phyloP scores from a whole-genome alignment of 352 stramenopile species.

The Globisporangium takayamanum region DNA sequence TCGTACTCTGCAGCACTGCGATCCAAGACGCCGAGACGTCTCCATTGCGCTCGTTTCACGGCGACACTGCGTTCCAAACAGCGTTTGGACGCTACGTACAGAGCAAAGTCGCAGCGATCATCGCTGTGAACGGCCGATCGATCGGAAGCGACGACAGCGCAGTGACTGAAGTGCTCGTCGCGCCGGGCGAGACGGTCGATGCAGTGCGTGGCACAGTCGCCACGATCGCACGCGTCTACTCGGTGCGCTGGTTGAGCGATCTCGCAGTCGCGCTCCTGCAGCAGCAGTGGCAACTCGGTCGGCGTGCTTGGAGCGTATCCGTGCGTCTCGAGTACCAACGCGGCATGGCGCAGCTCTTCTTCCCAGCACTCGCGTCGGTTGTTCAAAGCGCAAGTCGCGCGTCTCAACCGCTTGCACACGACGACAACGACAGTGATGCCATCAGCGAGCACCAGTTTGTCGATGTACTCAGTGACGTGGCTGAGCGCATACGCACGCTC shows the following conservation, averaged over 20 bases:
- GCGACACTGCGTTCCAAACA: slow-evolving; percentile 16
- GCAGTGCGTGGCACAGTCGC: slow-evolving; percentile 17
- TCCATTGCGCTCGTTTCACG: neutral
- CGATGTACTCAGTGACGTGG: neutral
- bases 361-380: slow-evolving; percentile 20
- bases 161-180: slow-evolving; percentile 15
- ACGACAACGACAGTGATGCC: too few species aligned
- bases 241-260: slow-evolving; percentile 16
- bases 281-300: neutral
- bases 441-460: neutral
- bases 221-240: slow-evolving; percentile 20
- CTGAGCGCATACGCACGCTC: neutral
- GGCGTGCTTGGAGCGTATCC: slow-evolving; percentile 3
- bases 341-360: slow-evolving; percentile 28
- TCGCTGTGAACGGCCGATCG: slow-evolving; percentile 23
- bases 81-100: slow-evolving; percentile 24
- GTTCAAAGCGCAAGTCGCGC: neutral
- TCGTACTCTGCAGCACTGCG: slow-evolving; percentile 1
- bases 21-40: neutral
- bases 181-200: slow-evolving; percentile 14
- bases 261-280: slow-evolving; percentile 21
- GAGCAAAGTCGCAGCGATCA: slow-evolving; percentile 14
- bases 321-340: slow-evolving; percentile 4
- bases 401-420: neutral
- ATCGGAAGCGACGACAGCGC: slow-evolving; percentile 26